A percentile compares a stretch with the other conserved stretches of the same genome.
phyloP scores from a whole-genome alignment of 345 rosid species.

The Moricandia arvensis region DNA sequence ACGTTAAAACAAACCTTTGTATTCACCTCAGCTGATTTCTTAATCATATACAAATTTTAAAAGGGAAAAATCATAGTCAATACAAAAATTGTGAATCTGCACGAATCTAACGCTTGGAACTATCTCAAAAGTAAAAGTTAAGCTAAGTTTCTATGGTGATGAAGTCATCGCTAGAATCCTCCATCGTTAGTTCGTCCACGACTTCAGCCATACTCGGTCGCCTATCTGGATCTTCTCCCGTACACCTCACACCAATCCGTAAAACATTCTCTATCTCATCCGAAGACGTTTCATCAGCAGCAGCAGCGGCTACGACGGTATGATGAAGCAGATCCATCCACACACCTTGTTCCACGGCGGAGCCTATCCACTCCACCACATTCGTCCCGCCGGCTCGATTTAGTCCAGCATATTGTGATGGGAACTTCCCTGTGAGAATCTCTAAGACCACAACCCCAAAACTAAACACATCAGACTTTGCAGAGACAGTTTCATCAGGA shows the following conservation, averaged over 20 bases:
- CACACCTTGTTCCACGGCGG: conserved; percentile 41
- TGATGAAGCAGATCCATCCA: conserved; percentile 63
- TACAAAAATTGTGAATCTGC: conserved; percentile 18
- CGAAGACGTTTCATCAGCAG: conserved; percentile 25
- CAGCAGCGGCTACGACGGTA: conserved; percentile 42
- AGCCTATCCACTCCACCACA: conserved; percentile 38
- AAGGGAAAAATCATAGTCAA: not conserved
- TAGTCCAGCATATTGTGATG: conserved; percentile 54
- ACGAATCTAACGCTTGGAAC: conserved; percentile 3
- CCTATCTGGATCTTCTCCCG: conserved; percentile 42
- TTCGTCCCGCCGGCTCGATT: conserved; percentile 62
- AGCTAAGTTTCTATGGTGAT: conserved; percentile 39
- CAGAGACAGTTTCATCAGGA: conserved; percentile 54
- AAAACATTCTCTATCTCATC: conserved; percentile 52
- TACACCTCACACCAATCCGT: conserved; percentile 56
- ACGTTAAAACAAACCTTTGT: not conserved
- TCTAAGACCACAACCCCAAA: conserved; percentile 74
- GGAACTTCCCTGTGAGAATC: conserved; percentile 65
- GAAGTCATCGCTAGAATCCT: conserved; percentile 33
- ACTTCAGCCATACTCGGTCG: conserved; percentile 60
- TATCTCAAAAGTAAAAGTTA: conserved; percentile 11
- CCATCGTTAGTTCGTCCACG: conserved; percentile 46
- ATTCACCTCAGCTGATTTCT: not conserved
- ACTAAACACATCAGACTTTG: conserved; percentile 69
- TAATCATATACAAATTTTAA: conserved; percentile 19